phyloP scores from a whole-genome alignment of 1,284 basidiomycete species.

The Phellopilus nigrolimitatus region DNA sequence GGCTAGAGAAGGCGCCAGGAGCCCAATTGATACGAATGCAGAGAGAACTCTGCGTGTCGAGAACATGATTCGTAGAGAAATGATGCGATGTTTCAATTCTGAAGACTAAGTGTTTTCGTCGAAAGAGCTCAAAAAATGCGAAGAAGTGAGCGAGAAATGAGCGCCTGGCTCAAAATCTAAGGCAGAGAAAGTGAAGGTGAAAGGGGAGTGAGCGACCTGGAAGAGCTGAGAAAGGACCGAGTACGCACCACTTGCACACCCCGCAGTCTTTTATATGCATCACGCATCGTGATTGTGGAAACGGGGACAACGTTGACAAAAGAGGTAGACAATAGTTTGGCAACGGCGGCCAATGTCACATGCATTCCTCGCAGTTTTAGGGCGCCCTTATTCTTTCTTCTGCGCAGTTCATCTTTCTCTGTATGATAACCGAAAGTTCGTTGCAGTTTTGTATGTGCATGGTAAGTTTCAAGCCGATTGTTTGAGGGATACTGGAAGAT shows the following conservation, averaged over 20 bases:
- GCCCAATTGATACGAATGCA: background rate
- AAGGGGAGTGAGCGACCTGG: background rate
- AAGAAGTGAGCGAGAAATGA: constrained; percentile 4
- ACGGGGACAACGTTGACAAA: constrained; percentile 5
- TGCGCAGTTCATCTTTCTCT: too few species aligned
- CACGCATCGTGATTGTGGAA: background rate
- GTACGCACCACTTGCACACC: background rate
- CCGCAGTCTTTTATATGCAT: constrained; percentile 3
- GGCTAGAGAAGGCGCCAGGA: background rate
- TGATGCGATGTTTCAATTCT: background rate
- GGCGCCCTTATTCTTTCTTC: background rate
- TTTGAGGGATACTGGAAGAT: too few species aligned
- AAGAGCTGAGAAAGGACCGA: background rate
- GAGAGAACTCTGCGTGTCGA: background rate
- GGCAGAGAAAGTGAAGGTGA: background rate
- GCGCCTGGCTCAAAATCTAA: constrained; percentile 14
- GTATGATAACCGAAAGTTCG: too few species aligned
- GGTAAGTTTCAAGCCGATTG: too few species aligned
- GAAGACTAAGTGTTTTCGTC: background rate
- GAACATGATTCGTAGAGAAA: constrained; percentile 7
- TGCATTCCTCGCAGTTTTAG: background rate
- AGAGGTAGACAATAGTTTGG: constrained; percentile 9
- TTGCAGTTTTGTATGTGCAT: too few species aligned
- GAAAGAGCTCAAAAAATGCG: too few species aligned
- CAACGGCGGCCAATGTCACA: background rate